Evolutionary conservation across 768 basidiomycete species (phyloP), one percentile per base, ranked within the genome.

Genomic region (Calocera viscosa): DNA sequence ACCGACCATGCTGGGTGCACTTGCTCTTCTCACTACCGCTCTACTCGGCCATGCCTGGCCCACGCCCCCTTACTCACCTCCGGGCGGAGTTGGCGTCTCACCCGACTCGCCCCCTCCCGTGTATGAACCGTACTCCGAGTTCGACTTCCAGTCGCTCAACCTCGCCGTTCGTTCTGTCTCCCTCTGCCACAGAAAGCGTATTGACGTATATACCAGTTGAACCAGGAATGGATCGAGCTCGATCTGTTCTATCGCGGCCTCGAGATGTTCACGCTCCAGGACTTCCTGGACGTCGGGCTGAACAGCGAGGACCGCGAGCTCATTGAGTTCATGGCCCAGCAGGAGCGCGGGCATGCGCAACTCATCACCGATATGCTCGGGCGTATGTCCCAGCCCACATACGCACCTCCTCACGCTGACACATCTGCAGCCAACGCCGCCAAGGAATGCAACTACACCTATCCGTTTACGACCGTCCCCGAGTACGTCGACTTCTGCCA

Each of bases 171-270:
- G 53, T 28, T 16, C 53, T 22, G 10, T 32, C 53, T 16, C 19
- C 30, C 30, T 26, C 30, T 5, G 2, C 26, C 30, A 11, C 10
- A 5, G 10, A 2, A 60, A 7, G 14, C 53, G 30, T 24, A 30
- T 19, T 60, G 30, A 60, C 53, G 24, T 10, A 11, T 19, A 26
- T 10, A 5, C 24, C 30, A 60, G 53, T 73, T 87, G n/a, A 81
- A 85, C 72, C 85, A 86, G 76, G 84, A 86, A 74, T 82, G 78
- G 72, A 83, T 87, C 68, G 85, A 87, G 71, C 73, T 77, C n/a
- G 72, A 70, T 35, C 74, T 85, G 10, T 86, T 86, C 78, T 77
- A 84, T 71, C 76, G 81, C 67, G 85, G 82, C 28, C 78, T 86
- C 10, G 78, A 79, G 16, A 70, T 72, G 47, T 88, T 89, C 77